Conservation (phyloP, 2,329 filamentous ascomycete species). For the Ophiostoma populinum region DNA sequence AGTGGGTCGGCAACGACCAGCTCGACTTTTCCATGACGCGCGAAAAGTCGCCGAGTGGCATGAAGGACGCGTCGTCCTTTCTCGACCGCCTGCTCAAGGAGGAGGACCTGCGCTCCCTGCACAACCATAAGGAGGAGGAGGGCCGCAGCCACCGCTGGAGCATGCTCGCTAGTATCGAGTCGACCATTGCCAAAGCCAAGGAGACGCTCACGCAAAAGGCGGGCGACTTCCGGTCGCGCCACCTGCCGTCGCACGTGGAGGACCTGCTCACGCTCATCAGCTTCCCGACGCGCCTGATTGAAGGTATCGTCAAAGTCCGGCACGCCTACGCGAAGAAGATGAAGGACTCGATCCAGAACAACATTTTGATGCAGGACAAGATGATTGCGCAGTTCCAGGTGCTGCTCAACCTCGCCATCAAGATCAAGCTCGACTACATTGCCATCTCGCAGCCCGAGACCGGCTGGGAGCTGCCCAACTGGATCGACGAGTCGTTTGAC, state of each 20-base stretch:
- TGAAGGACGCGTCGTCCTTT: conserved; percentile 83
- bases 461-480: conserved; percentile 89
- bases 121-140: conserved; percentile 43
- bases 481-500: conserved; percentile 94
- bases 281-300: conserved; percentile 86
- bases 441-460: conserved; percentile 70
- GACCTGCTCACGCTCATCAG: conserved; percentile 92
- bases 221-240: conserved; percentile 66
- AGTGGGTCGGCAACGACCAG: conserved; percentile 93
- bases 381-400: conserved; percentile 97
- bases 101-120: conserved; percentile 80
- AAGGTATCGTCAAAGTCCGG: conserved; percentile 88
- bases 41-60: conserved; percentile 46
- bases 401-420: conserved; percentile 74
- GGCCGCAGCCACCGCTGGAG: conserved; percentile 39
- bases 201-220: conserved; percentile 77
- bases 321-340: conserved; percentile 86
- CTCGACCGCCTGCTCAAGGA: conserved; percentile 90
- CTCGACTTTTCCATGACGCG: conserved; percentile 74
- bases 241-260: conserved; percentile 90
- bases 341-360: conserved; percentile 86
- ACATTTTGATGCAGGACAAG: conserved; percentile 86
- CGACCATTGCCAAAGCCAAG: conserved; percentile 87
- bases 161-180: conserved; percentile 69
- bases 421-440: conserved; percentile 80